Evolutionary conservation across 345 rosid species (phyloP).

Genomic region (Erodium maritimum): DNA sequence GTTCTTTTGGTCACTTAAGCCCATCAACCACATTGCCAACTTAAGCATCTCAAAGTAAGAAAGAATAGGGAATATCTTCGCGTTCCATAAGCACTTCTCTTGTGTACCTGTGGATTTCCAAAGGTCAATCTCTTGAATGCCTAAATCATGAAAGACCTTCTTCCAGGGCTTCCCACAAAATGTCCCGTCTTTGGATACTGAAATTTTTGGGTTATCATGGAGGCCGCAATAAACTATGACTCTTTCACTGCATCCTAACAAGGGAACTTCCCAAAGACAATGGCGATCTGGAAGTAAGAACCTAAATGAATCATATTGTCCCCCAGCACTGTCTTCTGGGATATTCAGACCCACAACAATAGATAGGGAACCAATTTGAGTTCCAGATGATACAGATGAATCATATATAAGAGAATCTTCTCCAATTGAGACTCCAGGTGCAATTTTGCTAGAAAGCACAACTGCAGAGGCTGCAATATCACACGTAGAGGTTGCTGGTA

Average conservation of each 20-base stretch:
- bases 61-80: conserved; percentile 67
- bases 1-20: conserved; percentile 41
- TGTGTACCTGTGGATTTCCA: conserved; percentile 48
- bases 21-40: conserved; percentile 84
- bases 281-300: conserved; percentile 92
- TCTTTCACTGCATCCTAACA: conserved; percentile 52
- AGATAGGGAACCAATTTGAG: conserved; percentile 84
- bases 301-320: conserved; percentile 28
- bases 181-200: conserved; percentile 52
- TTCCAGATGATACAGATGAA: conserved; percentile 52
- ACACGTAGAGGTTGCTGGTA: conserved; percentile 81
- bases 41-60: conserved; percentile 69
- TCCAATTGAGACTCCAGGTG: conserved; percentile 74
- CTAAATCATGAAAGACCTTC: conserved; percentile 57
- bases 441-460: conserved; percentile 78
- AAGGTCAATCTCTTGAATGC: conserved; percentile 59
- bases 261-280: conserved; percentile 98
- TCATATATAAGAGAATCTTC: conserved; percentile 91
- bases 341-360: conserved; percentile 73
- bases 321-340: conserved; percentile 28
- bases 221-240: conserved; percentile 85
- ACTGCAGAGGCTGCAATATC: conserved; percentile 89
- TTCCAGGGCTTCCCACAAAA: conserved; percentile 92
- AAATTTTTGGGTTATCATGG: conserved; percentile 81
- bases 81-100: conserved; percentile 88